These are phyloP conservation scores for Psilocybe mexicana DNA, from an alignment of 1,284 basidiomycete species.

Conservation along the genomic window DNA sequence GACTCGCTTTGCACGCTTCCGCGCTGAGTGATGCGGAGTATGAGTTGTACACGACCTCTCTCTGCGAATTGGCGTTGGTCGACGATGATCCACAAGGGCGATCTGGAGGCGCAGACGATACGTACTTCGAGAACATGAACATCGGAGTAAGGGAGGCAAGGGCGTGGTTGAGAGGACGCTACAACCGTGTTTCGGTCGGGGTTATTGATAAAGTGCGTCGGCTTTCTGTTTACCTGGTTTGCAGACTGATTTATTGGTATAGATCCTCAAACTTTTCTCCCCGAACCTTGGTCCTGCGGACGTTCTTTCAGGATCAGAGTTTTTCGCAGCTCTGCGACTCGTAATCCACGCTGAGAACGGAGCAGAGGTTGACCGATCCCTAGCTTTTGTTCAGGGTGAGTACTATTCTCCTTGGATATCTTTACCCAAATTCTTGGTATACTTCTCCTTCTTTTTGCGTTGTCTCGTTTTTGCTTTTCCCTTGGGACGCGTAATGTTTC, in stretches of 20 bases:
- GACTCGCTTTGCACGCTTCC: slow-evolving; percentile 66
- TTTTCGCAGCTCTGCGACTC: slow-evolving; percentile 70
- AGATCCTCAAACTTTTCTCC: slow-evolving; percentile 68
- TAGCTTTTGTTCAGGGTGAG: slow-evolving; percentile 74
- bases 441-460: not conserved
- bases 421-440: too few relatives aligned
- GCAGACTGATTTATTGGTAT: not conserved
- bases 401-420: not conserved
- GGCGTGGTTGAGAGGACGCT: slow-evolving; percentile 74
- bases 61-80: slow-evolving; percentile 53
- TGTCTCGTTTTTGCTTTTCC: too few relatives aligned
- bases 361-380: slow-evolving; percentile 54
- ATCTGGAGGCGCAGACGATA: slow-evolving; percentile 34
- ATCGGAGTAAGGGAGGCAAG: slow-evolving; percentile 65
- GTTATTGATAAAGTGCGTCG: slow-evolving; percentile 58
- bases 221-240: slow-evolving; percentile 1
- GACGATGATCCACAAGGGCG: slow-evolving; percentile 19
- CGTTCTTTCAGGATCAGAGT: slow-evolving; percentile 63
- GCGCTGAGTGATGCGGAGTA: slow-evolving; percentile 75
- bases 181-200: slow-evolving; percentile 49
- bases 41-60: slow-evolving; percentile 56
- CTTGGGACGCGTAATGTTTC: too few relatives aligned
- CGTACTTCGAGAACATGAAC: slow-evolving; percentile 48
- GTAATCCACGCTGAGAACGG: slow-evolving; percentile 63
- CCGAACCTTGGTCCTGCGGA: slow-evolving; percentile 52